phyloP scores from a whole-genome alignment of 2,329 filamentous ascomycete genomes.

The Penicillium sp. region DNA sequence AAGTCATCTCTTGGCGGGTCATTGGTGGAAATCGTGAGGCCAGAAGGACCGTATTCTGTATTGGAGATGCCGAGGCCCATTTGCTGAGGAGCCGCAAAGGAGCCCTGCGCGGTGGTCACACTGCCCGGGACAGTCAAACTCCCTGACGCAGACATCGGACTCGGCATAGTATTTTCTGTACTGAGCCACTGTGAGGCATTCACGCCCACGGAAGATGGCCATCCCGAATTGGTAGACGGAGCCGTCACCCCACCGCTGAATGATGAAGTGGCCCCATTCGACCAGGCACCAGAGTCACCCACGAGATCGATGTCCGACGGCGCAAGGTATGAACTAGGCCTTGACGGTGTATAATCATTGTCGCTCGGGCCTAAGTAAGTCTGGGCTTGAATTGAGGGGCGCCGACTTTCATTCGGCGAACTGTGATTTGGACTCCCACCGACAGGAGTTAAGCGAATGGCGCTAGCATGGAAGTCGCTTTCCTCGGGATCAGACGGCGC shows the following conservation, averaged over 20 bases:
- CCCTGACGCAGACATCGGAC: slow-evolving; percentile 26
- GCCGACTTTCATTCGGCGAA: slow-evolving; percentile 18
- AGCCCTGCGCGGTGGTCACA: slow-evolving; percentile 15
- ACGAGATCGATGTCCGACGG: slow-evolving; percentile 20
- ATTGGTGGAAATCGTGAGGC: slow-evolving; percentile 11
- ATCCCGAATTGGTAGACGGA: slow-evolving; percentile 4
- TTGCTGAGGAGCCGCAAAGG: slow-evolving; percentile 18
- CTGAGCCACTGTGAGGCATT: slow-evolving; percentile 33
- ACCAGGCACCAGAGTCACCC: slow-evolving; percentile 7
- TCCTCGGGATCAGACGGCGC: slow-evolving; percentile 40
- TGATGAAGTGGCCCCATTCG: slow-evolving; percentile 13
- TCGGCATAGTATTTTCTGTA: slow-evolving; percentile 32
- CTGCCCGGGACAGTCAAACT: slow-evolving; percentile 9
- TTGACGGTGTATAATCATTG: slow-evolving; percentile 11
- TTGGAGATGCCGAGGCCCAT: slow-evolving; percentile 8
- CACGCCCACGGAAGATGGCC: slow-evolving; percentile 19
- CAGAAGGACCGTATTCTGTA: background rate
- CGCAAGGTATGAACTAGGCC: slow-evolving; percentile 12
- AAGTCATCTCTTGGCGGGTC: slow-evolving; percentile 1
- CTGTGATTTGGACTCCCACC: slow-evolving; percentile 18
- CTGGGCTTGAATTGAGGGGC: slow-evolving; percentile 14
- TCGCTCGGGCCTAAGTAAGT: slow-evolving; percentile 5
- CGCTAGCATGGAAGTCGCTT: slow-evolving; percentile 33
- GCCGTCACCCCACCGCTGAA: slow-evolving; percentile 8
- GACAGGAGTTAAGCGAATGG: slow-evolving; percentile 32